A percentile compares a stretch with the other conserved stretches of the same genome.
phyloP scores from a whole-genome alignment of 2,329 filamentous ascomycete genomes.

The Diplodia corticola region DNA sequence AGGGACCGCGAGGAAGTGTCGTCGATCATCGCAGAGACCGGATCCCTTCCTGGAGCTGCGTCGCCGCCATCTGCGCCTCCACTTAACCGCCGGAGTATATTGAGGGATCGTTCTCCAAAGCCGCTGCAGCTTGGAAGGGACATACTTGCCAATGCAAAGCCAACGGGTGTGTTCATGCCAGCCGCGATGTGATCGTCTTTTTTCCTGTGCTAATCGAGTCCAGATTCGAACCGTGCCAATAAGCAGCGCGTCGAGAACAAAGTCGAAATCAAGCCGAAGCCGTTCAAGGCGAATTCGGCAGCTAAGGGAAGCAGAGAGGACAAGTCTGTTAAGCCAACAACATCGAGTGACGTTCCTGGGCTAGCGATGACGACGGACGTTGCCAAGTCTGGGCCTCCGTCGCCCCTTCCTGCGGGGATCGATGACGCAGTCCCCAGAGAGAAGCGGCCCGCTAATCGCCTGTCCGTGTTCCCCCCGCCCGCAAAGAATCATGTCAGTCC shows the following conservation, averaged over 20 bases:
- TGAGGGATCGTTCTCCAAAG: neutral
- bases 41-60: neutral
- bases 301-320: neutral
- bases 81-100: neutral
- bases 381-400: constrained; percentile 9
- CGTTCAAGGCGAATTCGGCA: neutral
- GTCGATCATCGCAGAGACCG: constrained; percentile 7
- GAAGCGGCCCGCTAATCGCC: constrained; percentile 30
- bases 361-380: constrained; percentile 14
- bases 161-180: neutral
- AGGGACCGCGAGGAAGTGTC: constrained; percentile 7
- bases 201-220: neutral
- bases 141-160: neutral
- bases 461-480: constrained; percentile 28
- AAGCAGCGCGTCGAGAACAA: neutral
- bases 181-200: neutral
- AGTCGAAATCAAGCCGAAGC: neutral
- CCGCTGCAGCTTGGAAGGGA: constrained; percentile 13
- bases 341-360: neutral
- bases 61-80: constrained; percentile 6
- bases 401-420: neutral
- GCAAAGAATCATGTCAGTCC: neutral
- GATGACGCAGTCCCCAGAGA: constrained; percentile 26
- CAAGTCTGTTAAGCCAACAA: neutral
- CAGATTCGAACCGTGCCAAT: neutral